Conservation (phyloP, 179 eudicot genomes). For the Beta corolliflora region DNA sequence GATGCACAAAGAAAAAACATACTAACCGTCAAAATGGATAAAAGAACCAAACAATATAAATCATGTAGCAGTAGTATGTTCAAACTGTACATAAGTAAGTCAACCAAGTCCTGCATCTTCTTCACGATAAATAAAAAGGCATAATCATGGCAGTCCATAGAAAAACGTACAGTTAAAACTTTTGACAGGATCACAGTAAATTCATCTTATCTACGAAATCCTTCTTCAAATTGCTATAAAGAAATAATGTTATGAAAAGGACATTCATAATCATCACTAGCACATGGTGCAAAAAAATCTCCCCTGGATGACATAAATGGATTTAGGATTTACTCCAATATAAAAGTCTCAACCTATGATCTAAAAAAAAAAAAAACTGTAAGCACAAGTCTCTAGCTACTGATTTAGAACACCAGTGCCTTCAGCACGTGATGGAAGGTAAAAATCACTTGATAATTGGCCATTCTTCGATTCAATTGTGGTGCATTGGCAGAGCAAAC, state of each 20-base stretch:
- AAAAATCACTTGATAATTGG: background rate
- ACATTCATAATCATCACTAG: background rate
- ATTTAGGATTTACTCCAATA: background rate
- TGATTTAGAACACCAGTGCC: background rate
- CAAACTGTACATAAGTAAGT: background rate
- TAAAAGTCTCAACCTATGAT: background rate
- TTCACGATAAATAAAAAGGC: background rate
- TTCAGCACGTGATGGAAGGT: background rate
- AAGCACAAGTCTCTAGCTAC: background rate
- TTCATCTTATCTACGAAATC: background rate
- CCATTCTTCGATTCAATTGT: background rate
- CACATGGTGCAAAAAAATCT: background rate
- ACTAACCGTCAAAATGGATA: background rate
- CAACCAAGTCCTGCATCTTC: background rate
- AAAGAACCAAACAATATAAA: background rate
- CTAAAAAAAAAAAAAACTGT: background rate
- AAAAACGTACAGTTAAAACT: background rate
- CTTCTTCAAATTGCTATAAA: background rate
- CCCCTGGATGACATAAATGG: background rate
- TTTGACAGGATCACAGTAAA: background rate
- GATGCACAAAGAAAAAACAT: slow-evolving; percentile 1
- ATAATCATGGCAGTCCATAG: background rate
- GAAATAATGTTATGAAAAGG: background rate
- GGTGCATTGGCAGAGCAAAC: background rate
- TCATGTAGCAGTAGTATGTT: background rate